Evolutionary conservation across 2,329 filamentous ascomycete genomes (phyloP), one percentile per base, ranked within the genome.

Genomic region (Botrytis squamosa): DNA sequence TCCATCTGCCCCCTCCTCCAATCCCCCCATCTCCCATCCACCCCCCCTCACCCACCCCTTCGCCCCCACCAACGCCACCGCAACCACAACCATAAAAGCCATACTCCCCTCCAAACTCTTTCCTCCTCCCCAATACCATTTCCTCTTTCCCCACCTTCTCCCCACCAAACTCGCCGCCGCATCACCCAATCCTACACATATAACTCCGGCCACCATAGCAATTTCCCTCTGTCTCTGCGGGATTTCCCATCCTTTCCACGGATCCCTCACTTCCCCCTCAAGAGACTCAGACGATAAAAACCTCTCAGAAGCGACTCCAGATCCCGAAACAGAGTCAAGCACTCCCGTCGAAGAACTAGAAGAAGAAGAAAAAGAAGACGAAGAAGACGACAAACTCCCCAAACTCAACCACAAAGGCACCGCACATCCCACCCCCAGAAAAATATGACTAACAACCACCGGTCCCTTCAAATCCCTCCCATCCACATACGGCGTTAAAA

Each of bases 41-140:
- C 95, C 95, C 38, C 93, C 75, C 59, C 87, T 85, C 76, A 98
- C 84, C 94, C 95, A 98, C 25, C 85, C 80, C 78, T 90, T 92
- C 4, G 91, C 92, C 8, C 87, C 84, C 62, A 91, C 83, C 64
- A 98, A 85, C 0, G 95, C 96, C 7, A 87, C 76, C 70, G 91
- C 92, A 7, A 98, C 96, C 4, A 94, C 95, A 7, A 85, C 83
- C 1, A 91, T 92, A 82, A 99, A 98, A 0, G 96, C 96, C 10
- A 91, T 77, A 77, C 89, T 91, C 72, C 96, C 96, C 83, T 99
- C 95, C 1, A 99, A 86, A 76, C 94, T 97, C 86, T 99, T 99
- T 22, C 95, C 95, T 6, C 96, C 96, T 22, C 94, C 93, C 96
- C 96, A 99, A 38, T 95, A 88, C 96, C 96, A 99, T 85, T 98